These are phyloP conservation scores for Scenedesmus sp. DNA, from an alignment of 163 green algal genomes.

Conservation along the genomic window DNA sequence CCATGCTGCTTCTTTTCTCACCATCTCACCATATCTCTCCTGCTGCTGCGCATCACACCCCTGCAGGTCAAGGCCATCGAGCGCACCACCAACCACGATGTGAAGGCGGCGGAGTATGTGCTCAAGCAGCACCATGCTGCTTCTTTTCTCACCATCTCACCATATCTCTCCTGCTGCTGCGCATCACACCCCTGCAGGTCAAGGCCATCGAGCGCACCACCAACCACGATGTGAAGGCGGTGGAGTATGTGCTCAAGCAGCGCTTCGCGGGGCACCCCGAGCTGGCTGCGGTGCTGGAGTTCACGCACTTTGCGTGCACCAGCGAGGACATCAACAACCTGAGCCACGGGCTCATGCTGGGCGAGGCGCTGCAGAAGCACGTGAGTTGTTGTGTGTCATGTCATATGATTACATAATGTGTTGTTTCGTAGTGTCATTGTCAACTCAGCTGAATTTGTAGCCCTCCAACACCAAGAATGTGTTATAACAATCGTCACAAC, in stretches of 20 bases:
- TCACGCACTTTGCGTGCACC: slow-evolving; percentile 99
- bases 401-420: not conserved
- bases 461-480: too few species aligned
- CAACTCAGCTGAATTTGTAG: not conserved
- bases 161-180: not conserved
- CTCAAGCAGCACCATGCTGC: not conserved
- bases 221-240: slow-evolving; percentile 99
- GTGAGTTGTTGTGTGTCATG: slow-evolving; percentile 51
- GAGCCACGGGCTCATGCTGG: slow-evolving; percentile 96
- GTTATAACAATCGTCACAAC: too few species aligned
- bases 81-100: slow-evolving; percentile 98
- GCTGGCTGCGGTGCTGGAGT: slow-evolving; percentile 89
- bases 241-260: slow-evolving; percentile 98
- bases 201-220: slow-evolving; percentile 96
- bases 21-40: not conserved
- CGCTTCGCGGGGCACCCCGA: slow-evolving; percentile 48
- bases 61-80: slow-evolving; percentile 92
- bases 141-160: not conserved
- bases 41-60: not conserved
- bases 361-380: slow-evolving; percentile 83
- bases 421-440: not conserved
- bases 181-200: slow-evolving; percentile 60
- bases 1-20: slow-evolving; percentile 9
- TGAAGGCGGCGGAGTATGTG: slow-evolving; percentile 99
- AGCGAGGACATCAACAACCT: slow-evolving; percentile 99